Conservation (phyloP, 2,329 filamentous ascomycete species). For the Beauveria brongniartii region DNA sequence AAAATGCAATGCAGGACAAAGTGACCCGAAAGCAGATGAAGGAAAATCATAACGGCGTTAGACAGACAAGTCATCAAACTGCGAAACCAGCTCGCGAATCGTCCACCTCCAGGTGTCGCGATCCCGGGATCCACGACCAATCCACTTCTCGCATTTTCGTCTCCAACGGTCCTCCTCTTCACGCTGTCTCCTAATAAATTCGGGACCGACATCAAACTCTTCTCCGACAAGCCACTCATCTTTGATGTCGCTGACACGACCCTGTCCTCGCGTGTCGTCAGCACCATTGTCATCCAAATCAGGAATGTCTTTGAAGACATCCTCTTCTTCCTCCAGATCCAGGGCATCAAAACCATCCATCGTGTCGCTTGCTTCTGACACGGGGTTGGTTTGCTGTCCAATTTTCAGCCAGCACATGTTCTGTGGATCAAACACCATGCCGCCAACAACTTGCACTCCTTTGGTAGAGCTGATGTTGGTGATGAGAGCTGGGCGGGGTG, state of each 20-base stretch:
- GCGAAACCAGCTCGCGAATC: conserved; percentile 51
- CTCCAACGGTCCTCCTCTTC: conserved; percentile 91
- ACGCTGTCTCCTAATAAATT: conserved; percentile 80
- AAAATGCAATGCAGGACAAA: neutral
- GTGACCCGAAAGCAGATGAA: conserved; percentile 10
- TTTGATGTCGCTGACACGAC: conserved; percentile 52
- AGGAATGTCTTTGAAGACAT: conserved; percentile 90
- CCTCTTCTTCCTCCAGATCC: conserved; percentile 70
- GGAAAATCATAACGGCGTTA: conserved; percentile 17
- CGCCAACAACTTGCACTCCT: conserved; percentile 88
- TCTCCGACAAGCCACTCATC: conserved; percentile 86
- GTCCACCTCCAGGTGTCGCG: conserved; percentile 70
- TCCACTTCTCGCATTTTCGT: conserved; percentile 81
- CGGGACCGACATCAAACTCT: conserved; percentile 94
- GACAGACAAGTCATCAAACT: conserved; percentile 31
- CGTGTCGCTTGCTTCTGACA: conserved; percentile 44
- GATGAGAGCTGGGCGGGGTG: conserved; percentile 71
- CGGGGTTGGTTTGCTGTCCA: conserved; percentile 37
- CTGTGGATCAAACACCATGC: conserved; percentile 96
- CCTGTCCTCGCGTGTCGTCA: conserved; percentile 40
- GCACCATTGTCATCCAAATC: conserved; percentile 68
- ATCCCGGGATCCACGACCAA: conserved; percentile 49
- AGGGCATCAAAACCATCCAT: conserved; percentile 60
- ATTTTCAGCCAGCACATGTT: conserved; percentile 98
- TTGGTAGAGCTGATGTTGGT: conserved; percentile 79